Base-by-base conservation (phyloP, 192 early-diverging fungal genomes). In the Coemansia interrupta region DNA sequence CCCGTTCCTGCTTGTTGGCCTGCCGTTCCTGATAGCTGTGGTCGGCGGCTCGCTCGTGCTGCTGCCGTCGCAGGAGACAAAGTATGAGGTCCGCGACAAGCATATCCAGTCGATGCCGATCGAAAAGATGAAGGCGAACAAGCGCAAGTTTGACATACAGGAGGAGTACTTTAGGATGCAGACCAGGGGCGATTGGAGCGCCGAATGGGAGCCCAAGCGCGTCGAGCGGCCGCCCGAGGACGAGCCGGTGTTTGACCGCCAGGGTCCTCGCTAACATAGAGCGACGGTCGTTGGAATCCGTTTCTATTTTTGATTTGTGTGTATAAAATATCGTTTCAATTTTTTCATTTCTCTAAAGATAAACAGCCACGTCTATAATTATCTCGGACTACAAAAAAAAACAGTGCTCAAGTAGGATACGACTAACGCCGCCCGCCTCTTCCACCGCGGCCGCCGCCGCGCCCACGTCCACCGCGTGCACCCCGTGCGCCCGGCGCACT, bases 61-160 rank as follows among this genome's bases (percentile, higher is more conserved):
- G 30, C 73, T 85, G 23, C 81, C 86, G 24, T 68, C 91, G 19
- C 86, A 89, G 12, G 80, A 91, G 56, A 89, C 88, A 30, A 84
- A 86, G 61, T 91, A 88, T 58, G 89, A 94, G 66, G 80, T 87
- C 39, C 82, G 86, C 38, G 89, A 90, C 63, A 64, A 66, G 54
- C 80, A 80, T 30, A 65, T 81, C 6, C 67, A 81, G 54, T 41
- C 61, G 69, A 63, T 83, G 42, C 63, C 76, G 18, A 81, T 83
- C 39, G 83, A 88, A 42, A 81, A 89, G 56, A 57, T 82, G 52
- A 70, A 77, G 19, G 74, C 73, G 46, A 76, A 77, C 22, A 76
- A 83, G 76, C 75, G 83, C 56, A 80, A 80, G 58, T 70, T 88
- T 32, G 78, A 80, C 68, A 51, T 90, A 23, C 84, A 93, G 58